phyloP scores from a whole-genome alignment of 2,329 filamentous ascomycete species.

The Penicillium sp. region DNA sequence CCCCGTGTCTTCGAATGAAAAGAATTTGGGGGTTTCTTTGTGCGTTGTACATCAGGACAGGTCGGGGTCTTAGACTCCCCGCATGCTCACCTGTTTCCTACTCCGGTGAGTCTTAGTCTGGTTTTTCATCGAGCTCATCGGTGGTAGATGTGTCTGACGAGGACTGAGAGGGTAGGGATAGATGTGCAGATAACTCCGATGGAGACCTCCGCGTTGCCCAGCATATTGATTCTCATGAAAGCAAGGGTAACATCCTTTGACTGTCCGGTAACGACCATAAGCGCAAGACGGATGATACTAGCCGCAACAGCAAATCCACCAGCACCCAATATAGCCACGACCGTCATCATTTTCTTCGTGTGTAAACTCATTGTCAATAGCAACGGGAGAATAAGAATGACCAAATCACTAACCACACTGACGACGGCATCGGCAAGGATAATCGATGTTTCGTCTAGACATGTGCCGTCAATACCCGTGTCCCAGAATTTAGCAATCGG shows the following conservation, averaged over 20 bases:
- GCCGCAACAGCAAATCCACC: conserved; percentile 37
- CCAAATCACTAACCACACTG: conserved; percentile 59
- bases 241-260: conserved; percentile 25
- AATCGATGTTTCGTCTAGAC: conserved; percentile 37
- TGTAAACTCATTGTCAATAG: conserved; percentile 45
- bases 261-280: conserved; percentile 26
- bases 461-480: conserved; percentile 16
- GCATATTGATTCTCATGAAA: conserved; percentile 33
- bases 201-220: conserved; percentile 40
- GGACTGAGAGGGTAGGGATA: conserved; percentile 37
- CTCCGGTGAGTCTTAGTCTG: conserved; percentile 15
- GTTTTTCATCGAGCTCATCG: conserved; percentile 22
- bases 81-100: conserved; percentile 14
- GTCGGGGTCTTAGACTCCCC: conserved; percentile 26
- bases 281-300: conserved; percentile 27
- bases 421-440: conserved; percentile 55
- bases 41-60: conserved; percentile 24
- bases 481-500: conserved; percentile 46
- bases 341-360: conserved; percentile 44
- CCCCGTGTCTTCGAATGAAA: too few relatives aligned
- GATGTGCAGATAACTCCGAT: conserved; percentile 43
- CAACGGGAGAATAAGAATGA: conserved; percentile 52
- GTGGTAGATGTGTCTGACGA: conserved; percentile 34
- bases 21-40: conserved; percentile 28
- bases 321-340: conserved; percentile 50